phyloP scores from a whole-genome alignment of 2,329 filamentous ascomycete species.

The Neofusicoccum umdonicola region DNA sequence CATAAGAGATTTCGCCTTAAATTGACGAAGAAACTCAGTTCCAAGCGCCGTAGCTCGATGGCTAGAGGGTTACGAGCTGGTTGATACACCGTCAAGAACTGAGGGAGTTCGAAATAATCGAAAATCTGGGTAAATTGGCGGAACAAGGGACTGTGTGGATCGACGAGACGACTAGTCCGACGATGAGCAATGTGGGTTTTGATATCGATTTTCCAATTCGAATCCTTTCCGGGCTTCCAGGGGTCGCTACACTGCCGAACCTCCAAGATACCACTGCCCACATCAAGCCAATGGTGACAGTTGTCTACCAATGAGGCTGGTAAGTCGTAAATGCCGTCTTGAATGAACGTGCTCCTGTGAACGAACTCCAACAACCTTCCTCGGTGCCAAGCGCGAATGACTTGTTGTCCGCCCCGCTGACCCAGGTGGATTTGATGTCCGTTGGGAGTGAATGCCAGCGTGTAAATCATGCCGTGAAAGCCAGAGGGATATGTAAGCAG shows the following conservation, averaged over 20 bases:
- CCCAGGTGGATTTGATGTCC: constrained; percentile 57
- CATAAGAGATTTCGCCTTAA: constrained; percentile 43
- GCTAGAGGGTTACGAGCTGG: constrained; percentile 32
- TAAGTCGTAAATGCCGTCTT: constrained; percentile 43
- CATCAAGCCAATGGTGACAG: constrained; percentile 61
- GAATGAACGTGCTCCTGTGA: constrained; percentile 27
- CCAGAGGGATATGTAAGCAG: constrained; percentile 54
- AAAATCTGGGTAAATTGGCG: constrained; percentile 47
- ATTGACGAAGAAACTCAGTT: constrained; percentile 57
- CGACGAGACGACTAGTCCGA: constrained; percentile 41
- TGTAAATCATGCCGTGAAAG: constrained; percentile 54
- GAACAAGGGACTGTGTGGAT: constrained; percentile 48
- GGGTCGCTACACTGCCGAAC: constrained; percentile 47
- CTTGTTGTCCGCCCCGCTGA: constrained; percentile 36
- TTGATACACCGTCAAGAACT: constrained; percentile 49
- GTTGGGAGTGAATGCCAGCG: constrained; percentile 37
- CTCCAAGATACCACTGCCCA: constrained; percentile 48
- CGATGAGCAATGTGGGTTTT: constrained; percentile 27
- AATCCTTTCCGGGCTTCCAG: constrained; percentile 37
- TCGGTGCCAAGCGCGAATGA: constrained; percentile 44
- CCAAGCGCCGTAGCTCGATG: constrained; percentile 50
- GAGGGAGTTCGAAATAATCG: constrained; percentile 47
- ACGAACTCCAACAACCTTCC: constrained; percentile 37
- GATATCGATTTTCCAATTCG: constrained; percentile 44
- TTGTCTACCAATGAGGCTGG: constrained; percentile 50